Conservation (phyloP, 2,329 filamentous ascomycete species). For the Amesomyces nigricolor region DNA sequence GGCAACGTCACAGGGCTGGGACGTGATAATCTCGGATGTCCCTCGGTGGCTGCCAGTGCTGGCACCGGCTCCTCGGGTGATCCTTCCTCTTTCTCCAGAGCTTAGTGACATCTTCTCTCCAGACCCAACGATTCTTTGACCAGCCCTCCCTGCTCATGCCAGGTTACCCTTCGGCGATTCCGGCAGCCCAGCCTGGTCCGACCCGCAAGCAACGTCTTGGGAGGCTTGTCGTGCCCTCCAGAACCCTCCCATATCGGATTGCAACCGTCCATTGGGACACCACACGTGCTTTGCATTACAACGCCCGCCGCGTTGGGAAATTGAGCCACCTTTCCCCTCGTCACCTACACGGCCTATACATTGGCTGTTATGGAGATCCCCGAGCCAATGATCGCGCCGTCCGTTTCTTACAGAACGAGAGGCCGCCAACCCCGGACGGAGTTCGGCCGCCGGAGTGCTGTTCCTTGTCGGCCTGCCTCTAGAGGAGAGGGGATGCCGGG, state of each 20-base stretch:
- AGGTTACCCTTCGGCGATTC: conserved; percentile 26
- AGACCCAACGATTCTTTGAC: conserved; percentile 18
- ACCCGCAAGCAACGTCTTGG: neutral
- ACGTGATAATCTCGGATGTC: conserved; percentile 8
- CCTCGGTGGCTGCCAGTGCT: neutral
- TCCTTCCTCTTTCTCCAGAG: conserved; percentile 28
- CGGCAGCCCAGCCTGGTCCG: conserved; percentile 14
- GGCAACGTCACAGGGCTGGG: neutral
- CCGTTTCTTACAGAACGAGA: conserved; percentile 15
- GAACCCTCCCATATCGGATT: neutral
- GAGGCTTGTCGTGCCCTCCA: neutral
- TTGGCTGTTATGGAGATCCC: conserved; percentile 35
- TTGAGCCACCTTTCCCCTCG: conserved; percentile 35
- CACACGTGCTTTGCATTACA: conserved; percentile 36
- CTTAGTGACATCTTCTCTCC: conserved; percentile 41
- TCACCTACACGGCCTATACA: conserved; percentile 33
- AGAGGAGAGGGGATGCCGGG: neutral
- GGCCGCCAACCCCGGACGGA: conserved; percentile 9
- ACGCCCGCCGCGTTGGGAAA: conserved; percentile 41
- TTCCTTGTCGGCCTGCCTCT: neutral
- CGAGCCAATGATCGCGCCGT: conserved; percentile 31
- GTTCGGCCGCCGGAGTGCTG: neutral
- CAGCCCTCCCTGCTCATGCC: conserved; percentile 8
- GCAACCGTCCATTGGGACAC: neutral
- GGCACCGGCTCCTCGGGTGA: conserved; percentile 23